Percentiles rank a stretch among this genome's conserved stretches.
These are phyloP conservation scores for Penicillium griseofulvum DNA, from an alignment of 2,329 filamentous ascomycete species.

Conservation along the genomic window DNA sequence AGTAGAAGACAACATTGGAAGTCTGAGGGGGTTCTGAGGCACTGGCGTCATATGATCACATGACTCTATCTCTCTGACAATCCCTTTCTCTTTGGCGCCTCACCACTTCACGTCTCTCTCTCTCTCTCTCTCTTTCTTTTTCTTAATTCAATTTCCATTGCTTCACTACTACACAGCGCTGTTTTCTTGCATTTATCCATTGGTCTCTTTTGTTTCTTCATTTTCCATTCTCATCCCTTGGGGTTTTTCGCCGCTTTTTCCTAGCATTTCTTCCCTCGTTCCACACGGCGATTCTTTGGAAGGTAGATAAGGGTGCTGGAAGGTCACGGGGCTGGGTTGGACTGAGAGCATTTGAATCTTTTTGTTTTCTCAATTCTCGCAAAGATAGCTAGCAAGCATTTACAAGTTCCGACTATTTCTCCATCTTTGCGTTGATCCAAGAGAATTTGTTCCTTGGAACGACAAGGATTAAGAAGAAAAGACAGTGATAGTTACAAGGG, in stretches of 20 bases:
- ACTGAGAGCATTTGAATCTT: conserved; percentile 32
- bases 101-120: neutral
- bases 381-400: conserved; percentile 49
- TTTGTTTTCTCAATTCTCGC: conserved; percentile 39
- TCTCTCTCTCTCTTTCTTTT: neutral
- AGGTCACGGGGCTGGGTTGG: conserved; percentile 29
- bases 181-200: conserved; percentile 4
- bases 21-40: neutral
- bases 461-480: conserved; percentile 27
- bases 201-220: neutral
- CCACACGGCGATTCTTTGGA: conserved; percentile 13
- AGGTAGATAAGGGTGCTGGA: conserved; percentile 24
- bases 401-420: conserved; percentile 42
- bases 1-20: no score
- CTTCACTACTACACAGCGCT: neutral
- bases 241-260: neutral
- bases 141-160: neutral
- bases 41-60: conserved; percentile 18
- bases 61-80: conserved; percentile 5
- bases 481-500: conserved; percentile 23
- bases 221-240: neutral
- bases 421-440: conserved; percentile 34
- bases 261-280: neutral
- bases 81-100: conserved; percentile 10
- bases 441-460: conserved; percentile 24